Base-by-base conservation (phyloP, 208 protist genomes). In the Angomonas ambiguus region DNA sequence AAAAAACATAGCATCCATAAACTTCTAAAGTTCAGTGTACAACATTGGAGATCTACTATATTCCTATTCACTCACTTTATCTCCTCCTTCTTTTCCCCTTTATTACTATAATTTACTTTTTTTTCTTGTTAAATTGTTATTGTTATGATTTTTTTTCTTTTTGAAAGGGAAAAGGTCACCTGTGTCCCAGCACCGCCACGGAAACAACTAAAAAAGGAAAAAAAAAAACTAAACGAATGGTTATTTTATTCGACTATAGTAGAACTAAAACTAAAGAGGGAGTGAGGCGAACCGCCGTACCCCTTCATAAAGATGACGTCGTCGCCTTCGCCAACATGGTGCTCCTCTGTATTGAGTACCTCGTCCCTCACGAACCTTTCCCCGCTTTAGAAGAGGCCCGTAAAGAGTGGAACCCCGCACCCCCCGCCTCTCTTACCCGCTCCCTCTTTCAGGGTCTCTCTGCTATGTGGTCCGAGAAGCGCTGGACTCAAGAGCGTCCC, bases 341-440 rank as follows among this genome's bases (percentile, higher is more conserved):
- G 24, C 49, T 20, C 49, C 16, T 41, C 24, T 53, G 3, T 35
- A 57, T 65, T 56, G n/a, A 41, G 28, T 38, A 20, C 35, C 35
- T 41, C 35, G 35, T 13, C 35, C 35, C 35, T 13, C 35, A 41
- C 13, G 35, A 18, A 5, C 35, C 35, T 13, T 13, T 13, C 13
- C 35, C 35, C 35, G 13, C 35, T 13, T 13, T 41, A 5, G 13
- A 41, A 41, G 35, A 18, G 35, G 35, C 35, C 8, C 35, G 35
- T 13, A 41, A 13, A 41, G 13, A 41, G 8, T 41, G 35, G 35
- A 41, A 41, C 35, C 35, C 35, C 5, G 35, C n/a, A n/a, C n/a
- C n/a, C n/a, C n/a, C n/a, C n/a, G n/a, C n/a, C 53, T 41, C 48
- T 25, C 53, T 33, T 67, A 67, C 28, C 11, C 51, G 55, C 55